Percentiles rank a stretch among this genome's conserved stretches.
Conservation (phyloP, 441 rosid genomes). For the Biscutella auriculata region DNA sequence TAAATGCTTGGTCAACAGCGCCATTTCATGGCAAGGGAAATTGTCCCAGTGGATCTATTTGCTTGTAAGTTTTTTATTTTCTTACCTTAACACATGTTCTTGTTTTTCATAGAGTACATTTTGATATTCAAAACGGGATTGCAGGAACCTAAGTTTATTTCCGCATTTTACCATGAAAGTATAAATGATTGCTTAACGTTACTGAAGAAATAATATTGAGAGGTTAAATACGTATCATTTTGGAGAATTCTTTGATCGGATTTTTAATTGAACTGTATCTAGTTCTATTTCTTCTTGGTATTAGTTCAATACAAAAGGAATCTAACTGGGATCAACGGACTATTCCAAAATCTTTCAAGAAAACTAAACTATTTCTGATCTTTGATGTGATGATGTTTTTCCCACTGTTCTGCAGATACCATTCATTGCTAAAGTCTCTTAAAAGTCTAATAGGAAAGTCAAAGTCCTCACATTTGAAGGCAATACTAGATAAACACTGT, state of each 20-base stretch:
- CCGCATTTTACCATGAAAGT: no score
- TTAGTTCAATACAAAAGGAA: neutral
- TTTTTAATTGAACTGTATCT: neutral
- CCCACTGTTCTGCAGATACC: slow-evolving; percentile 37
- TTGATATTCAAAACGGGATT: neutral
- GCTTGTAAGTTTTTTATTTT: slow-evolving; percentile 58
- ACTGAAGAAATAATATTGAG: no score
- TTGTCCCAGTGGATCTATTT: slow-evolving; percentile 41
- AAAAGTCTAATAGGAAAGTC: slow-evolving; percentile 46
- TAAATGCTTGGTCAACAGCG: slow-evolving; percentile 25
- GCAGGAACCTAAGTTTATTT: neutral
- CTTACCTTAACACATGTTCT: neutral
- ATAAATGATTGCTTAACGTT: no score
- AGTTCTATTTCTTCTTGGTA: neutral
- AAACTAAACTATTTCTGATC: neutral
- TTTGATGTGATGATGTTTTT: neutral
- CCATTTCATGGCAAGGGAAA: slow-evolving; percentile 33
- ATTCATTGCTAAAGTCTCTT: slow-evolving; percentile 39
- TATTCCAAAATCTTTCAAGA: neutral
- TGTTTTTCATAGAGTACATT: neutral
- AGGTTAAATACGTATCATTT: no score
- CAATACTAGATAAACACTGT: slow-evolving; percentile 66
- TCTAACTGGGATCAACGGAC: neutral
- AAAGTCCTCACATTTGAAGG: slow-evolving; percentile 36
- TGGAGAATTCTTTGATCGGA: no score